Evolutionary conservation across 2,329 filamentous ascomycete species (phyloP).

Genomic region (Penicillium sp.): DNA sequence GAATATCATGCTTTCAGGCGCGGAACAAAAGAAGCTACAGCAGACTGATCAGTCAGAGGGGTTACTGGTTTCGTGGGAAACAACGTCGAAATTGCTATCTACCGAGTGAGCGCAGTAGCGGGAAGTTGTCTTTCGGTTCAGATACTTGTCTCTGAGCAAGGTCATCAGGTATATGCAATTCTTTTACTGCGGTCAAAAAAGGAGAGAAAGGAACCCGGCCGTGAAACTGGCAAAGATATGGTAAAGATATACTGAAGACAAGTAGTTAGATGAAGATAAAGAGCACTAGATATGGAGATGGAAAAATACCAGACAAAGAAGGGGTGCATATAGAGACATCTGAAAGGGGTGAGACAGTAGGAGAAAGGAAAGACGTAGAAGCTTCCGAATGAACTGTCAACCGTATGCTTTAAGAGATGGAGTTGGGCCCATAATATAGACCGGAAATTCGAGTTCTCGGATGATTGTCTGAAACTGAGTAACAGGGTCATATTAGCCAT

Average conservation of each 20-base stretch:
- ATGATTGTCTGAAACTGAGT: conserved; percentile 3
- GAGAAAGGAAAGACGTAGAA: neutral
- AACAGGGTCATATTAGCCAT: neutral
- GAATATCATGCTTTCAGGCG: too few relatives aligned
- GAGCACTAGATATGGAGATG: neutral
- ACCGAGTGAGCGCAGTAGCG: neutral
- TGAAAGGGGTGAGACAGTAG: neutral
- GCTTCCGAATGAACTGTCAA: neutral
- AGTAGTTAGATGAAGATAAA: neutral
- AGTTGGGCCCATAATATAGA: conserved; percentile 6
- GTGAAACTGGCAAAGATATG: neutral
- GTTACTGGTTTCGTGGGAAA: neutral
- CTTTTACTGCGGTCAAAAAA: neutral
- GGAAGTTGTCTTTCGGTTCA: neutral
- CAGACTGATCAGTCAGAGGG: neutral
- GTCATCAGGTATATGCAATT: neutral
- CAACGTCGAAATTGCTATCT: neutral
- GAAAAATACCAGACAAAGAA: neutral
- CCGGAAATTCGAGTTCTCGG: conserved; percentile 13
- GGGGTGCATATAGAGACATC: neutral
- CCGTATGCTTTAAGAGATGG: neutral
- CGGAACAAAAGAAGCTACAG: neutral
- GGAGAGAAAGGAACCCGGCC: neutral
- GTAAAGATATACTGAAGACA: neutral
- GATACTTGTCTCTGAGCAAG: neutral